phyloP scores from a whole-genome alignment of 2,329 filamentous ascomycete genomes.

The Botrytis paeoniae region DNA sequence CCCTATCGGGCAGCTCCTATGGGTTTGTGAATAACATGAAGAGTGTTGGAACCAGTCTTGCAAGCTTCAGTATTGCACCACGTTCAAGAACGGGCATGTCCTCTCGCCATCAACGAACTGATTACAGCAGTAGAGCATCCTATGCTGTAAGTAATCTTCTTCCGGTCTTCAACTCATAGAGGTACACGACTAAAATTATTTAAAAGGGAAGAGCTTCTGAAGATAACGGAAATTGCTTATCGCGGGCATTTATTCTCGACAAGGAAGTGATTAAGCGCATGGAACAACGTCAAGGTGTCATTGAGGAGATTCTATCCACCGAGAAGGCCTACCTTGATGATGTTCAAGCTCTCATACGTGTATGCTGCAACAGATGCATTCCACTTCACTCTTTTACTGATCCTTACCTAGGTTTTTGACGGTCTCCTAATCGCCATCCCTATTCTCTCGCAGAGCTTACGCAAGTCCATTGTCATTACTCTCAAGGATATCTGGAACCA shows the following conservation, averaged over 20 bases:
- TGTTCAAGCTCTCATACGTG: constrained; percentile 81
- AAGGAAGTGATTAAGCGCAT: constrained; percentile 68
- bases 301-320: constrained; percentile 82
- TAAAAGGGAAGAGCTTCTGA: constrained; percentile 54
- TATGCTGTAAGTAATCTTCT: constrained; percentile 42
- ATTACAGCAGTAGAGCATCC: constrained; percentile 61
- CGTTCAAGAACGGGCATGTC: constrained; percentile 54
- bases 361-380: constrained; percentile 47
- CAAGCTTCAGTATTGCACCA: constrained; percentile 66
- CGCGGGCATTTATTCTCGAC: constrained; percentile 55
- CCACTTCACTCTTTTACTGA: constrained; percentile 69
- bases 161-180: not conserved
- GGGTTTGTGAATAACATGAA: constrained; percentile 78
- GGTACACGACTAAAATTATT: not conserved
- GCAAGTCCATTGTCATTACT: constrained; percentile 74
- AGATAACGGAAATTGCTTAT: constrained; percentile 56
- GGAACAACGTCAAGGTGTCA: constrained; percentile 70
- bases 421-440: constrained; percentile 72
- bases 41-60: constrained; percentile 75
- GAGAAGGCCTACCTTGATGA: constrained; percentile 89
- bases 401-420: constrained; percentile 61
- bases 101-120: constrained; percentile 57
- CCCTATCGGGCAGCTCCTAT: constrained; percentile 71
- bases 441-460: constrained; percentile 58
- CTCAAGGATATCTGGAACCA: constrained; percentile 76